phyloP scores from a whole-genome alignment of 371 early-diverging fungal genomes.

The Neoconidiobolus thromboides region DNA sequence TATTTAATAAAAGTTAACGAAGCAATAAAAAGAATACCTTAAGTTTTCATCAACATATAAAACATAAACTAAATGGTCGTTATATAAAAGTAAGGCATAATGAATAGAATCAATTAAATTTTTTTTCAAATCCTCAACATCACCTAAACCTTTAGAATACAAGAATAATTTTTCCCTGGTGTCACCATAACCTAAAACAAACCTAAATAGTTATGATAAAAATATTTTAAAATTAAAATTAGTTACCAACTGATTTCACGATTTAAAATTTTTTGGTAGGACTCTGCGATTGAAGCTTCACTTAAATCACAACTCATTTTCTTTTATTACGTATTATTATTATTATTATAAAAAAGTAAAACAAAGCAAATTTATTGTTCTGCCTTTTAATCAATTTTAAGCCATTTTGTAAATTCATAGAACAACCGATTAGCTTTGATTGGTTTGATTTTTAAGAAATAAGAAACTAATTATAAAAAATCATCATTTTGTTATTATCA shows the following conservation, averaged over 20 bases:
- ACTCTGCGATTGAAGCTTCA: constrained; percentile 35
- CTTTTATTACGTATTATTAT: neutral
- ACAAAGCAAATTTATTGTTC: too few relatives aligned
- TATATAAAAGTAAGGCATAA: constrained; percentile 38
- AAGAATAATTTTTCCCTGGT: constrained; percentile 44
- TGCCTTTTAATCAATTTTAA: too few relatives aligned
- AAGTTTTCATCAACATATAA: constrained; percentile 46
- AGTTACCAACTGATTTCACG: constrained; percentile 11
- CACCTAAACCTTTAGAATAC: constrained; percentile 34
- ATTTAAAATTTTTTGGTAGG: constrained; percentile 35
- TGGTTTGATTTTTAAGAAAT: too few relatives aligned
- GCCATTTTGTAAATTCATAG: too few relatives aligned
- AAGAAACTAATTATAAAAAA: too few relatives aligned
- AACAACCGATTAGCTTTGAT: too few relatives aligned
- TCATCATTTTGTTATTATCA: too few relatives aligned
- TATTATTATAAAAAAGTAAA: too few relatives aligned
- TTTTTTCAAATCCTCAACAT: constrained; percentile 34
- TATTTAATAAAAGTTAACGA: neutral
- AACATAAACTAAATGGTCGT: constrained; percentile 35
- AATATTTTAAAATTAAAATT: constrained; percentile 11
- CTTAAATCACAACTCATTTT: constrained; percentile 44
- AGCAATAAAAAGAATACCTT: constrained; percentile 19
- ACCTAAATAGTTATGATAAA: constrained; percentile 16
- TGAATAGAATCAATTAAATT: constrained; percentile 39
- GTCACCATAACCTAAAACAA: constrained; percentile 45